Evolutionary conservation across 257 asterid species (phyloP).

Genomic region (Jasminum sambac): DNA sequence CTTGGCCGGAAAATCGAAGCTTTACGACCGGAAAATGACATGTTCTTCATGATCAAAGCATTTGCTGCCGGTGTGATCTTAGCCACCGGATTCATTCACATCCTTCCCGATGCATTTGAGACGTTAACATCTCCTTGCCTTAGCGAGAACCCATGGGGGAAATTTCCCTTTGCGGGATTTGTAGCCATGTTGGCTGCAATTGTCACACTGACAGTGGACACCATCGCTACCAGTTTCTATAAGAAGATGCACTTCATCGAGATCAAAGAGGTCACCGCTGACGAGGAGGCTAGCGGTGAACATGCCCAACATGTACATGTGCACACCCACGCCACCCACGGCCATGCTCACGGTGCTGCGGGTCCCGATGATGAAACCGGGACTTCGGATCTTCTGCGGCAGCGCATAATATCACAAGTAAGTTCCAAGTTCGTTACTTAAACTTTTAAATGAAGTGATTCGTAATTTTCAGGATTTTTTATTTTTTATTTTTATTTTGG

Average conservation of each 20-base stretch:
- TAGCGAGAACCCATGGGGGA: conserved; percentile 45
- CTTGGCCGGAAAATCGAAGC: conserved; percentile 37
- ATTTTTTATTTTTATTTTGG: not conserved
- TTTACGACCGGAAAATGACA: conserved; percentile 51
- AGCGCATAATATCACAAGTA: conserved; percentile 63
- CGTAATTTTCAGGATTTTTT: too few species aligned
- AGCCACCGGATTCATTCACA: conserved; percentile 62
- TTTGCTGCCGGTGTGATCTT: conserved; percentile 68
- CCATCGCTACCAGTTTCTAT: conserved; percentile 50
- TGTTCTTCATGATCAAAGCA: conserved; percentile 68
- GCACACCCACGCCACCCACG: conserved; percentile 38
- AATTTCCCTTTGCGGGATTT: conserved; percentile 56
- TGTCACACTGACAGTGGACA: conserved; percentile 51
- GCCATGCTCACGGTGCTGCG: conserved; percentile 50
- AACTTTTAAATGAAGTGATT: not conserved
- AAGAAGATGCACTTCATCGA: conserved; percentile 41
- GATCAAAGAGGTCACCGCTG: conserved; percentile 33
- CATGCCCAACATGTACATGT: conserved; percentile 24
- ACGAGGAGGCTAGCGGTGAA: conserved; percentile 26
- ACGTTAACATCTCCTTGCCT: conserved; percentile 53
- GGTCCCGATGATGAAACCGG: conserved; percentile 27
- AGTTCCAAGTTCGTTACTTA: not conserved
- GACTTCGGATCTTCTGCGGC: conserved; percentile 42
- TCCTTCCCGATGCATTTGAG: conserved; percentile 58
- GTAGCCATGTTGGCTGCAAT: conserved; percentile 56